These are phyloP conservation scores for Gastrolobium bilobum DNA, from an alignment of 306 rosid species.

Conservation along the genomic window DNA sequence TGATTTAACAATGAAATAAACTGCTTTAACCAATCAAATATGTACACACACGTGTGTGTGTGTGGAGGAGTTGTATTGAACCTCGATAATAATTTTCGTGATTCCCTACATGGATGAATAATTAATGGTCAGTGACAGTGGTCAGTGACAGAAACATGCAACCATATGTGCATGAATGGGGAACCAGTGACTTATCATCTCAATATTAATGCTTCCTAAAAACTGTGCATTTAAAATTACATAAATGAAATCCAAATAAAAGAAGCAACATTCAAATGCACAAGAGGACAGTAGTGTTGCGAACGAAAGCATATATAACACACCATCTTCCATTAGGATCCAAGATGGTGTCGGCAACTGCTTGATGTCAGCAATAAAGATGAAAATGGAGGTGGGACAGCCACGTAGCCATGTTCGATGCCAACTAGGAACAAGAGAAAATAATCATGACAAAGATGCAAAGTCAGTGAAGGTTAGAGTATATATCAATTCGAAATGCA, in stretches of 20 bases:
- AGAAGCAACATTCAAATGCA: background rate
- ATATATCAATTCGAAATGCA: no score
- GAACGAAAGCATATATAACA: background rate
- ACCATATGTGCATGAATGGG: constrained; percentile 14
- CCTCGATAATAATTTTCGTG: background rate
- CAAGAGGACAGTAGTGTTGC: background rate
- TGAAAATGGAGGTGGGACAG: background rate
- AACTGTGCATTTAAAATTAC: background rate
- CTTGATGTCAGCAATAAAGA: background rate
- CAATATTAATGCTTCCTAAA: background rate
- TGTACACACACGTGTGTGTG: no score
- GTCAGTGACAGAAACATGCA: constrained; percentile 31
- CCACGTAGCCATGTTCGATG: background rate
- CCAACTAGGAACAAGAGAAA: background rate
- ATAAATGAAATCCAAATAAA: background rate
- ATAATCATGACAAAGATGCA: no score
- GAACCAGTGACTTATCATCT: background rate
- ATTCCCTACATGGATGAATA: background rate
- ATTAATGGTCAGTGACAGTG: constrained; percentile 7
- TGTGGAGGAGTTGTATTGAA: background rate
- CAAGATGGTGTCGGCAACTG: background rate
- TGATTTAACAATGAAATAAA: no score
- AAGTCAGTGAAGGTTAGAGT: no score
- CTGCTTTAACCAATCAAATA: no score
- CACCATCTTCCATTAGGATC: background rate